Percentiles rank a stretch among this genome's conserved stretches.
Evolutionary conservation across 352 stramenopile genomes (phyloP).

Genomic region (Globisporangium okanoganense): DNA sequence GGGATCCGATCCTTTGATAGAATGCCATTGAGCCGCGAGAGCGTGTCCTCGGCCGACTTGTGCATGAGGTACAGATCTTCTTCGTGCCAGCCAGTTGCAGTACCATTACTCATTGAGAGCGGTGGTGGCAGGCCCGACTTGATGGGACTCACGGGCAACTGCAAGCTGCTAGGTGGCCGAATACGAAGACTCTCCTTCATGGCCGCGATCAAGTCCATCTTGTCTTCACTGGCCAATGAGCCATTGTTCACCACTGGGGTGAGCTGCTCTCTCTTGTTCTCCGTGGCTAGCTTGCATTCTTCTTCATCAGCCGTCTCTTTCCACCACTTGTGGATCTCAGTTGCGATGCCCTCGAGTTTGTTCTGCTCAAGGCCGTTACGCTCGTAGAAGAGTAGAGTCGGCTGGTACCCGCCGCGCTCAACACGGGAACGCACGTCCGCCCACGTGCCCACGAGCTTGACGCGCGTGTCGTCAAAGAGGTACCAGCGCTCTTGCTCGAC

Average conservation of each 20-base stretch:
- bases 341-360: slow-evolving; percentile 59
- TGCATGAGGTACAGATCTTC: slow-evolving; percentile 56
- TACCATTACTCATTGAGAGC: slow-evolving; percentile 16
- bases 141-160: slow-evolving; percentile 49
- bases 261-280: slow-evolving; percentile 1
- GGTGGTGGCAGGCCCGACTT: slow-evolving; percentile 22
- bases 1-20: slow-evolving; percentile 35
- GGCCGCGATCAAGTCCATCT: slow-evolving; percentile 7
- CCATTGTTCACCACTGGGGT: slow-evolving; percentile 6
- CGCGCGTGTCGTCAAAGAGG: slow-evolving; percentile 81
- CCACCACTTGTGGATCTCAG: slow-evolving; percentile 77
- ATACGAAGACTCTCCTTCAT: slow-evolving; percentile 14
- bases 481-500: slow-evolving; percentile 61
- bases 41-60: slow-evolving; percentile 55
- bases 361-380: slow-evolving; percentile 59
- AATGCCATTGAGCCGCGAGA: slow-evolving; percentile 62
- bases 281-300: slow-evolving; percentile 9
- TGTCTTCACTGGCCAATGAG: slow-evolving; percentile 13
- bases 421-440: slow-evolving; percentile 63
- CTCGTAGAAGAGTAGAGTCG: slow-evolving; percentile 81
- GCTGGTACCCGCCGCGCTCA: slow-evolving; percentile 78
- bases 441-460: slow-evolving; percentile 75
- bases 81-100: slow-evolving; percentile 31
- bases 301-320: slow-evolving; percentile 40
- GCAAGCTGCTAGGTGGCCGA: background rate